These are phyloP conservation scores for Aspergillus bertholletiae DNA, from an alignment of 495 filamentous ascomycete species.

Conservation along the genomic window DNA sequence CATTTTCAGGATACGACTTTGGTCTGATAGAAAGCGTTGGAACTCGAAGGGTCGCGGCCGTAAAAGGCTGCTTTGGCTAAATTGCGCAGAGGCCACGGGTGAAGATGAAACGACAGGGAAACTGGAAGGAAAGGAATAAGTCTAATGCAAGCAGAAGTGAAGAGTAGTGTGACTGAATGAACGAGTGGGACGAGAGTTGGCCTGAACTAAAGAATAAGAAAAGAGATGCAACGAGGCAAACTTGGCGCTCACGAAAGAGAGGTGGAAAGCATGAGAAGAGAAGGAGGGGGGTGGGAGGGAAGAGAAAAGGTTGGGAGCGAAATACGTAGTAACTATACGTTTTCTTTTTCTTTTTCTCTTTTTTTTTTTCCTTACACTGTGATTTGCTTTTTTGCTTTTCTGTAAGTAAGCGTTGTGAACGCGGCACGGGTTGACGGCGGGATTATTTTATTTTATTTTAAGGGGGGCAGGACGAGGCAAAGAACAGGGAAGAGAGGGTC, in stretches of 20 bases:
- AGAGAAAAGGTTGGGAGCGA: constrained; percentile 4
- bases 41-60: constrained; percentile 51
- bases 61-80: constrained; percentile 44
- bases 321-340: constrained; percentile 3
- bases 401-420: constrained; percentile 3
- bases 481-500: constrained; percentile 1
- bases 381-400: neutral
- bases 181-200: constrained; percentile 33
- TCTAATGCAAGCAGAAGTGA: constrained; percentile 5
- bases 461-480: neutral
- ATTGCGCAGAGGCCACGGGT: constrained; percentile 47
- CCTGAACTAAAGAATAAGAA: constrained; percentile 11
- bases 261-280: constrained; percentile 9
- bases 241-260: constrained; percentile 5
- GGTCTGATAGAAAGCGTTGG: constrained; percentile 46
- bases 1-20: constrained; percentile 50
- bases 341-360: neutral
- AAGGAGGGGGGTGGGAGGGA: neutral
- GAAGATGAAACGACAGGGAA: constrained; percentile 17
- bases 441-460: neutral
- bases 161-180: constrained; percentile 14
- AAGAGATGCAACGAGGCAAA: constrained; percentile 5
- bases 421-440: constrained; percentile 5
- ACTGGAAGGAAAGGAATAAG: constrained; percentile 10
- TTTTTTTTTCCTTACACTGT: constrained; percentile 2